Evolutionary conservation across 768 basidiomycete species (phyloP).

Genomic region (Sporobolomyces pararoseus): DNA sequence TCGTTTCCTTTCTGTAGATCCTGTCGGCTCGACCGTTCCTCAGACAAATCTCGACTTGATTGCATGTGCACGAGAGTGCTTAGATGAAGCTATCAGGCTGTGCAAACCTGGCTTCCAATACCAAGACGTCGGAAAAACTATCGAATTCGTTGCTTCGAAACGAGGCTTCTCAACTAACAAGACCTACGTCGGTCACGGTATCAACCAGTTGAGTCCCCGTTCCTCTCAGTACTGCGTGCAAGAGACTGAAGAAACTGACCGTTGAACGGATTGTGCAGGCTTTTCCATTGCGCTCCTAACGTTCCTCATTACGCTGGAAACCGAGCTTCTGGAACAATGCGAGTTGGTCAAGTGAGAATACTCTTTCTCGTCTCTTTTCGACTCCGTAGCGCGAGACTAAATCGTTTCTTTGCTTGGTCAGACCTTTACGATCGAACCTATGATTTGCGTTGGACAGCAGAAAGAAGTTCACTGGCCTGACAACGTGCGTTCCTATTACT

Average conservation of each 20-base stretch:
- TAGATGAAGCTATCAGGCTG: slow-evolving; percentile 82
- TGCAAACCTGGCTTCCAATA: slow-evolving; percentile 92
- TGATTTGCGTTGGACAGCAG: slow-evolving; percentile 41
- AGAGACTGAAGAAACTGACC: too few species aligned
- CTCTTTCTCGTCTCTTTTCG: not conserved
- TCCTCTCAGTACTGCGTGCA: too few species aligned
- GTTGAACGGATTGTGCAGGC: too few species aligned
- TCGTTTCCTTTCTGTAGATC: slow-evolving; percentile 22
- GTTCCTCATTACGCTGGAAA: slow-evolving; percentile 45
- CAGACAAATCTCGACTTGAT: slow-evolving; percentile 79
- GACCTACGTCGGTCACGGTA: slow-evolving; percentile 51
- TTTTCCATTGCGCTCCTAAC: slow-evolving; percentile 12
- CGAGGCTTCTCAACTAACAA: slow-evolving; percentile 86
- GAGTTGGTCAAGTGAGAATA: slow-evolving; percentile 12
- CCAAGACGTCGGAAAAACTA: slow-evolving; percentile 78
- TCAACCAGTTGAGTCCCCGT: too few species aligned
- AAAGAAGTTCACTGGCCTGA: slow-evolving; percentile 45
- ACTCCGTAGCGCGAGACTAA: not conserved
- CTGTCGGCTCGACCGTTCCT: slow-evolving; percentile 52
- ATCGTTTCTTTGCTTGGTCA: not conserved
- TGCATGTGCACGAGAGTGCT: slow-evolving; percentile 69
- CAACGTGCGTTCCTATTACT: slow-evolving; percentile 28
- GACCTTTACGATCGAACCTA: slow-evolving; percentile 47
- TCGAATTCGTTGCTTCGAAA: slow-evolving; percentile 78
- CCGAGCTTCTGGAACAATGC: slow-evolving; percentile 35